A percentile compares a stretch with the other conserved stretches of the same genome.
Conservation (phyloP, 139 green algal species). For the Choricystis sp. region DNA sequence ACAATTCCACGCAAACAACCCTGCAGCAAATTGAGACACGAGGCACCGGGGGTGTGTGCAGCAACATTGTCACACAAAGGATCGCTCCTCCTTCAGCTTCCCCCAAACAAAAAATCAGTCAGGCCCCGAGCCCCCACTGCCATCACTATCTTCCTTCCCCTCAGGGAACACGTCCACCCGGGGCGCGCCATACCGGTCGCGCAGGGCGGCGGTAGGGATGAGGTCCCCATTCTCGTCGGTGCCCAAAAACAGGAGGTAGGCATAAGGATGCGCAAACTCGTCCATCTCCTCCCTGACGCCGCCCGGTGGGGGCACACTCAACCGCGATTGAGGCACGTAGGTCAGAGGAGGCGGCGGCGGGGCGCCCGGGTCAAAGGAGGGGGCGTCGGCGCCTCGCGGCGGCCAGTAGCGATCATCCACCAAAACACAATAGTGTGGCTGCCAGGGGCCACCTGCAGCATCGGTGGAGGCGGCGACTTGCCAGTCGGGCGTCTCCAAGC, state of each 20-base stretch:
- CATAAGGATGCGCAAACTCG: conserved; percentile 48
- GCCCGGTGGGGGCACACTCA: not conserved
- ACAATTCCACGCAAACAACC: not conserved
- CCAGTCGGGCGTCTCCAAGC: conserved; percentile 61
- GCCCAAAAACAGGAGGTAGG: conserved; percentile 62
- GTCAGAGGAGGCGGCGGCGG: conserved; percentile 13
- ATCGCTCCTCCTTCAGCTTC: no score
- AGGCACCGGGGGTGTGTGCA: no score
- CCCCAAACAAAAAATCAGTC: no score
- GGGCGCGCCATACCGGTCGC: conserved; percentile 43
- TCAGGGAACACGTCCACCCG: conserved; percentile 29
- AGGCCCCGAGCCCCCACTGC: no score
- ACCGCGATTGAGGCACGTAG: conserved; percentile 9
- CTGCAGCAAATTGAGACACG: conserved; percentile 8
- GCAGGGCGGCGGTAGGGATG: conserved; percentile 44
- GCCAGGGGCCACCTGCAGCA: no score
- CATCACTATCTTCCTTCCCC: no score
- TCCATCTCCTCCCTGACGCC: conserved; percentile 6
- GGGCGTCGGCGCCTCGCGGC: conserved; percentile 16
- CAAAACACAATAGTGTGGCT: conserved; percentile 54
- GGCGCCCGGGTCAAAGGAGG: conserved; percentile 53
- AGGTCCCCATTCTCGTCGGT: conserved; percentile 55
- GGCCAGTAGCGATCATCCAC: conserved; percentile 59
- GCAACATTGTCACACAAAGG: no score
- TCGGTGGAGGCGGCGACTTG: conserved; percentile 10